Evolutionary conservation across 2,329 filamentous ascomycete species (phyloP), one percentile per base, ranked within the genome.

Genomic region (Trichoderma sp.): DNA sequence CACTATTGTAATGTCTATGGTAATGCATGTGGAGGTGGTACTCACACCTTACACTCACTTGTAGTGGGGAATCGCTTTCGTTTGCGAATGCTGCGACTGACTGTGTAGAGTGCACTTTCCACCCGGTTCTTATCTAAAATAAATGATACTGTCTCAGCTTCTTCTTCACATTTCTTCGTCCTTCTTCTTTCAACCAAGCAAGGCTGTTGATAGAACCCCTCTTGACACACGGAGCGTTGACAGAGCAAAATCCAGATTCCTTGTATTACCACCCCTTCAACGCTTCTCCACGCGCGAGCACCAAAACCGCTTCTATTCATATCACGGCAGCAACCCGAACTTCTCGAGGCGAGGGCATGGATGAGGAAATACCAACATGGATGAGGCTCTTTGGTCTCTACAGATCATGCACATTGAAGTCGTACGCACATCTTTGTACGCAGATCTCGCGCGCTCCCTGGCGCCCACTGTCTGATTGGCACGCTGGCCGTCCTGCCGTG

Each of bases 381-480:
- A 45, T 76, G 68, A 62, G 75, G 64, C 69, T 68, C 35, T 56
- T 72, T 45, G n/a, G 4, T 31, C 66, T 73, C 45, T 33, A 76
- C 27, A 73, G 75, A 76, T 76, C 69, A 73, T 76, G 75, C 75
- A 76, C 64, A 67, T 74, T 71, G 38, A 53, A 76, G 71, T 76
- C 50, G 71, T 45, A 75, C 75, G 59, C 64, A 66, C 63, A 65
- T 76, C 62, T 67, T 66, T 75, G 65, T 69, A 53, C 71, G 75
- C 71, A 76, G 75, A 76, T 76, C 75, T 75, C 59, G 75, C 71
- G 64, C 75, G 38, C 66, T 76, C 38, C 75, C 75, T 71, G 69
- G 71, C 56, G 65, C 14, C 63, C 21, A 53, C 21, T 71, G 71
- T 74, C 75, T 76, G 60, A 76, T 75, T 41, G 64, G 56, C 33